Evolutionary conservation across 139 green algal genomes (phyloP).

Genomic region (Coccomyxa sp.): DNA sequence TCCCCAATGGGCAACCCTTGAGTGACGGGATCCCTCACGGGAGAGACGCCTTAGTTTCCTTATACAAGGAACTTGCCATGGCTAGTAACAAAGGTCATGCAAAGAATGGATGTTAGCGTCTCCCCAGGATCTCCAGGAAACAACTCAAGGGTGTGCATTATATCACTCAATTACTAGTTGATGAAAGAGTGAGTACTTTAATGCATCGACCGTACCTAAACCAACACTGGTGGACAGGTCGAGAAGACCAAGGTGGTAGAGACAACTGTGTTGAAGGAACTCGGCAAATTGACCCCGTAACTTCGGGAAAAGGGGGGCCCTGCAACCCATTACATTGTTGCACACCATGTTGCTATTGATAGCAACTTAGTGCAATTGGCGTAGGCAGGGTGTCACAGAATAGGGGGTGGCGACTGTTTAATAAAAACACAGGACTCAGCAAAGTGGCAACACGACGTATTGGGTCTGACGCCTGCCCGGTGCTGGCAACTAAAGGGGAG

Average conservation of each 20-base stretch:
- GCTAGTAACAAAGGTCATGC: background rate
- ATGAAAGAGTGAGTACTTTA: background rate
- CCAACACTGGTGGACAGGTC: conserved; percentile 64
- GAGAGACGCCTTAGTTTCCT: background rate
- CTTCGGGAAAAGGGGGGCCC: conserved; percentile 56
- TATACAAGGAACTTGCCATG: background rate
- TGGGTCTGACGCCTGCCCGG: conserved; percentile 33
- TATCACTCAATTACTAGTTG: conserved; percentile 21
- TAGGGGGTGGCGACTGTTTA: no score
- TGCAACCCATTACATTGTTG: no score
- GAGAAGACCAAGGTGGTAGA: conserved; percentile 53
- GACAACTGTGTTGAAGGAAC: conserved; percentile 66
- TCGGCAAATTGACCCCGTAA: conserved; percentile 63
- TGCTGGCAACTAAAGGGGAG: no score
- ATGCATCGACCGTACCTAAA: conserved; percentile 57
- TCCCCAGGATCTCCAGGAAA: conserved; percentile 18
- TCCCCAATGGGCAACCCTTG: conserved; percentile 23
- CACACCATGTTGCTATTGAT: no score
- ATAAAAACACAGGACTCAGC: no score
- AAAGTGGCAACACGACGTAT: no score
- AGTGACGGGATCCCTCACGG: background rate
- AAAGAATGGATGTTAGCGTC: background rate
- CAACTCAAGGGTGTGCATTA: conserved; percentile 3
- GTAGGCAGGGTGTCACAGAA: no score
- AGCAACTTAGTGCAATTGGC: no score